A percentile compares a stretch with the other conserved stretches of the same genome.
phyloP scores from a whole-genome alignment of 495 filamentous ascomycete species.

The Penicillium parvum region DNA sequence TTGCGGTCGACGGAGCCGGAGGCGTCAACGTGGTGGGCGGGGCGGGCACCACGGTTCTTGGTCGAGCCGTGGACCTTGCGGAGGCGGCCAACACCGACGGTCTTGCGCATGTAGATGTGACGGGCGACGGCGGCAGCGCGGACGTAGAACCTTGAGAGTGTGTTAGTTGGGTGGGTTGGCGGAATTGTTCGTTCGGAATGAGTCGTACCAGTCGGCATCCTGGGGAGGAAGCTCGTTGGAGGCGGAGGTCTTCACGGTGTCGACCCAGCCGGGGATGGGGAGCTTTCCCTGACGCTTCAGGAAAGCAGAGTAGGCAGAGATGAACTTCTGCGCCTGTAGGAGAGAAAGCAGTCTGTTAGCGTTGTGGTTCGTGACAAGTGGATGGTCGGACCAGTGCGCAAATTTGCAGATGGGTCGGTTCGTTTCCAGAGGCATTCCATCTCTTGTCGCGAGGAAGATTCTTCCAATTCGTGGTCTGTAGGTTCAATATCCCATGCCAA shows the following conservation, averaged over 20 bases:
- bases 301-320: slow-evolving; percentile 90
- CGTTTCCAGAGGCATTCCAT: slow-evolving; percentile 19
- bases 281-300: slow-evolving; percentile 99
- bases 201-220: slow-evolving; percentile 79
- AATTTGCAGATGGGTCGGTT: slow-evolving; percentile 19
- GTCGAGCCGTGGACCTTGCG: slow-evolving; percentile 88
- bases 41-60: slow-evolving; percentile 93
- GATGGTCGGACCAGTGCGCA: slow-evolving; percentile 10
- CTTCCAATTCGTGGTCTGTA: not conserved
- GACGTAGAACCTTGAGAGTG: slow-evolving; percentile 74
- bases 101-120: slow-evolving; percentile 98
- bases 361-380: slow-evolving; percentile 11
- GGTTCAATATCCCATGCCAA: not conserved
- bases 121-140: slow-evolving; percentile 93
- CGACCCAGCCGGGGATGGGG: slow-evolving; percentile 96
- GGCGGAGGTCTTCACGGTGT: slow-evolving; percentile 95
- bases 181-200: not conserved
- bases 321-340: slow-evolving; percentile 85
- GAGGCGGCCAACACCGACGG: slow-evolving; percentile 91
- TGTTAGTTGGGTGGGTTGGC: not conserved
- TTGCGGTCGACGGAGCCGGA: slow-evolving; percentile 93
- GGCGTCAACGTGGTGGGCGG: slow-evolving; percentile 93
- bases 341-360: slow-evolving; percentile 22
- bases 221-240: slow-evolving; percentile 96
- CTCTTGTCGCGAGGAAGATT: slow-evolving; percentile 8